These are phyloP conservation scores for Peronospora destructor DNA, from an alignment of 352 stramenopile genomes.

Conservation along the genomic window DNA sequence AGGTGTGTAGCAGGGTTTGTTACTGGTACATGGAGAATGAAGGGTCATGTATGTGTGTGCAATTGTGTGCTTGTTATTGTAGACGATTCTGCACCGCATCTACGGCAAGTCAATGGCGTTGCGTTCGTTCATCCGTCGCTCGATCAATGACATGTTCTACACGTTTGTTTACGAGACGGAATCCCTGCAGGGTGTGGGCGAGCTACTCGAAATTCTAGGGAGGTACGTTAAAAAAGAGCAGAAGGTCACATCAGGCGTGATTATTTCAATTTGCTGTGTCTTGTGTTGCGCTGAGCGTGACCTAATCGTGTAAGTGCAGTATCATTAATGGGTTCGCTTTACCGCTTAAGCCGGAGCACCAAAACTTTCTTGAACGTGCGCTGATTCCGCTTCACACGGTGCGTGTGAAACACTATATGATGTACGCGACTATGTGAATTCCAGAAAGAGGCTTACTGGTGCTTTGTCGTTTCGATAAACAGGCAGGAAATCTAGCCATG, in stretches of 20 bases:
- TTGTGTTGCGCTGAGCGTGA: constrained; percentile 3
- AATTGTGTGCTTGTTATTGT: constrained; percentile 1
- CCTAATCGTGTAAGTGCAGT: constrained; percentile 31
- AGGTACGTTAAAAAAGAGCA: constrained; percentile 24
- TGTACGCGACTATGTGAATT: constrained; percentile 6
- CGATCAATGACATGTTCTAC: constrained; percentile 98
- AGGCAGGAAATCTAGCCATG: constrained; percentile 85
- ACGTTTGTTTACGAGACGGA: constrained; percentile 98
- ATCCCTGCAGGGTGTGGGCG: constrained; percentile 90
- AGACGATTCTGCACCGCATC: constrained; percentile 97
- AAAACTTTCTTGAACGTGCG: constrained; percentile 90
- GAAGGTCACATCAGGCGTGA: background rate
- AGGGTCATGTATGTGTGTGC: background rate
- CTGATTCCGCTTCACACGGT: constrained; percentile 97
- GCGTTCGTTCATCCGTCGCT: constrained; percentile 94
- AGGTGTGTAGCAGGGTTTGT: constrained; percentile 33
- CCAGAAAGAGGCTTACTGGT: constrained; percentile 5
- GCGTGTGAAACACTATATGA: constrained; percentile 43
- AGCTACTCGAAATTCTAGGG: constrained; percentile 98
- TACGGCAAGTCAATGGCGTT: constrained; percentile 99
- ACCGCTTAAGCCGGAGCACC: constrained; percentile 96
- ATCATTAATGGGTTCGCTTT: constrained; percentile 99
- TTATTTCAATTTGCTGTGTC: background rate
- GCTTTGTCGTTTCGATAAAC: constrained; percentile 5
- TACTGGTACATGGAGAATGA: background rate